Percentiles rank a stretch among this genome's conserved stretches.
These are phyloP conservation scores for Colletotrichum scovillei DNA, from an alignment of 2,329 filamentous ascomycete genomes.

Conservation along the genomic window DNA sequence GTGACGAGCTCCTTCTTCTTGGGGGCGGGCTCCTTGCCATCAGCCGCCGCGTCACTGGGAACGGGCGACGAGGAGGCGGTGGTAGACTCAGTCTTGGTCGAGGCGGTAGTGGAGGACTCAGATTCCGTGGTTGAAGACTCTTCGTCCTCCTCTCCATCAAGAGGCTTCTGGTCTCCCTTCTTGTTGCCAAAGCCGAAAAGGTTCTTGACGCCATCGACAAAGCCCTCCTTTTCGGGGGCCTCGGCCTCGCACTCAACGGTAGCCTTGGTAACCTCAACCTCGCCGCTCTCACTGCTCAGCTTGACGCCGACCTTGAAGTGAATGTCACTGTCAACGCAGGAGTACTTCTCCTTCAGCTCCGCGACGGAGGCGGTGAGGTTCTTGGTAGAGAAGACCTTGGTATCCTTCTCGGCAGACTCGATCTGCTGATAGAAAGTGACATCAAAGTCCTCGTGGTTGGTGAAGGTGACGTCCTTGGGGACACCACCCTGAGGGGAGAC, in stretches of 20 bases:
- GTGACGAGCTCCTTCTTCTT: conserved; percentile 69
- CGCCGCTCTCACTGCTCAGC: conserved; percentile 77
- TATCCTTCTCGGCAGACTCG: conserved; percentile 66
- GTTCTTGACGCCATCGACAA: conserved; percentile 95
- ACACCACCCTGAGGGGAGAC: conserved; percentile 79
- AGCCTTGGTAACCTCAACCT: conserved; percentile 82
- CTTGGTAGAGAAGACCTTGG: conserved; percentile 77
- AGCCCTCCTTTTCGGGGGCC: conserved; percentile 76
- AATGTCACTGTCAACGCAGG: conserved; percentile 81
- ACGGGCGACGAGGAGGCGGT: conserved; percentile 52
- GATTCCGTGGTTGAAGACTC: conserved; percentile 50
- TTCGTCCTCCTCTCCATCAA: conserved; percentile 68
- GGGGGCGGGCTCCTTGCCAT: conserved; percentile 62
- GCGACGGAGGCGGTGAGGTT: conserved; percentile 89
- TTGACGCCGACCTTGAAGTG: conserved; percentile 83
- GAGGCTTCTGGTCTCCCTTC: conserved; percentile 72
- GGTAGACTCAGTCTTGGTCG: conserved; percentile 26
- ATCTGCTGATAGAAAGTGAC: conserved; percentile 84
- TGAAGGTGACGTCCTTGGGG: conserved; percentile 86
- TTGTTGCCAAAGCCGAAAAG: conserved; percentile 95
- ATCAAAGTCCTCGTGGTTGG: conserved; percentile 83
- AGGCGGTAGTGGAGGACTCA: conserved; percentile 54
- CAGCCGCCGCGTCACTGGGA: conserved; percentile 59
- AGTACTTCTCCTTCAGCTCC: conserved; percentile 80
- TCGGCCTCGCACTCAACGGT: conserved; percentile 88